Percentiles rank a stretch among this genome's conserved stretches.
These are phyloP conservation scores for Dioscorea dumetorum DNA, from an alignment of 106 monocot genomes.

Conservation along the genomic window DNA sequence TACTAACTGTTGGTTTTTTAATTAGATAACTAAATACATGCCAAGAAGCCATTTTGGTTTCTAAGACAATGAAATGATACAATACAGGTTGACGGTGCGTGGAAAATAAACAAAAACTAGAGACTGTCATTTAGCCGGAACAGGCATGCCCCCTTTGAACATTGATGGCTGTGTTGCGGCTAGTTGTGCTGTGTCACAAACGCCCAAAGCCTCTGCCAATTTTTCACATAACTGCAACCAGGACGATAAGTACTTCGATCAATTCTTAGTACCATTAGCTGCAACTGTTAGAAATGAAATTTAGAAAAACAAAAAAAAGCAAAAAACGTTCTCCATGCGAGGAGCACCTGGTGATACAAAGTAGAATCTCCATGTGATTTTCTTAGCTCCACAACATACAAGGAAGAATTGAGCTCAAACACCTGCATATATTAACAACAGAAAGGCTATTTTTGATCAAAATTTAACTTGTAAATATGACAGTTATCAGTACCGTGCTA, in stretches of 20 bases:
- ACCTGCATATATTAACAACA: conserved; percentile 8
- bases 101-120: too few species aligned
- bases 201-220: conserved; percentile 41
- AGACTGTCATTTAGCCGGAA: not conserved
- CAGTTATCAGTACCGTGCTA: too few species aligned
- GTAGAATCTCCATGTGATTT: conserved; percentile 27
- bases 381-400: conserved; percentile 34
- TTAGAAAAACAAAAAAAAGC: too few species aligned
- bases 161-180: conserved; percentile 16
- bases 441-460: too few species aligned
- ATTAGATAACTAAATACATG: too few species aligned
- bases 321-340: not conserved
- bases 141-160: conserved; percentile 8
- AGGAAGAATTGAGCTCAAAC: conserved; percentile 27
- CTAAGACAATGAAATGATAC: too few species aligned
- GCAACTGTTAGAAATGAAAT: too few species aligned
- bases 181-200: conserved; percentile 22
- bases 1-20: too few species aligned
- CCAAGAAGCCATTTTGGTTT: too few species aligned
- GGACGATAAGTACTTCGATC: not conserved
- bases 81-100: too few species aligned
- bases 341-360: conserved; percentile 17
- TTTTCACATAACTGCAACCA: conserved; percentile 49
- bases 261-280: not conserved
- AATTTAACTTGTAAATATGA: too few species aligned